Conservation (phyloP, 306 rosid species). For the Delonix regia region DNA sequence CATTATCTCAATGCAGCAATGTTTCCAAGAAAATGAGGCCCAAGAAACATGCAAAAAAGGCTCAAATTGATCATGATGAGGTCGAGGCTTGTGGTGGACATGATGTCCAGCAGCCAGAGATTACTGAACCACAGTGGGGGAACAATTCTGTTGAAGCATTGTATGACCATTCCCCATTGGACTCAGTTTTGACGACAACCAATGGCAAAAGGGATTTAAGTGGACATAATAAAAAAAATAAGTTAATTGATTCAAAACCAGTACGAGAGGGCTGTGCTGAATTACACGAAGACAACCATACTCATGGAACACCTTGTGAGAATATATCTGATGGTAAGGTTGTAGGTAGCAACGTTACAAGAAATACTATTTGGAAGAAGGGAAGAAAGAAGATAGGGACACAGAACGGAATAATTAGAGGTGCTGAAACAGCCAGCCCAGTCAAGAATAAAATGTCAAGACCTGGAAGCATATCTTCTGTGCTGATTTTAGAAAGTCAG, state of each 20-base stretch:
- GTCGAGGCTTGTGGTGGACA: conserved; percentile 23
- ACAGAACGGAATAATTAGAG: conserved; percentile 20
- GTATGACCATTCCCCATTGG: neutral
- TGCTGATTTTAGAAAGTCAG: conserved; percentile 37
- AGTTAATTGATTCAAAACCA: neutral
- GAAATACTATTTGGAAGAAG: conserved; percentile 23
- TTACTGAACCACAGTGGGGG: conserved; percentile 9
- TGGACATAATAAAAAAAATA: neutral
- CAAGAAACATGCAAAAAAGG: conserved; percentile 40
- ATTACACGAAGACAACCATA: conserved; percentile 14
- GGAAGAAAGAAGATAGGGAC: conserved; percentile 18
- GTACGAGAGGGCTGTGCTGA: neutral
- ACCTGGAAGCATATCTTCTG: conserved; percentile 21
- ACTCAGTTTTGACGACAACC: neutral
- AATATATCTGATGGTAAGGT: conserved; percentile 21
- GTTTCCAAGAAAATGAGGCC: conserved; percentile 41
- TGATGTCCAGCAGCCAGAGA: conserved; percentile 8
- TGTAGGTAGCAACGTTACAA: conserved; percentile 9
- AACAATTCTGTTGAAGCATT: neutral
- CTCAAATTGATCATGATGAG: conserved; percentile 28
- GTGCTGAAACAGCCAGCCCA: conserved; percentile 29
- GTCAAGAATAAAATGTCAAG: conserved; percentile 17
- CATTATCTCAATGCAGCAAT: conserved; percentile 51
- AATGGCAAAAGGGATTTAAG: conserved; percentile 12
- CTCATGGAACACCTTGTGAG: conserved; percentile 16